These are phyloP conservation scores for Climacium dendroides DNA, from an alignment of 225 moss, liverwort and hornwort genomes.

Conservation along the genomic window DNA sequence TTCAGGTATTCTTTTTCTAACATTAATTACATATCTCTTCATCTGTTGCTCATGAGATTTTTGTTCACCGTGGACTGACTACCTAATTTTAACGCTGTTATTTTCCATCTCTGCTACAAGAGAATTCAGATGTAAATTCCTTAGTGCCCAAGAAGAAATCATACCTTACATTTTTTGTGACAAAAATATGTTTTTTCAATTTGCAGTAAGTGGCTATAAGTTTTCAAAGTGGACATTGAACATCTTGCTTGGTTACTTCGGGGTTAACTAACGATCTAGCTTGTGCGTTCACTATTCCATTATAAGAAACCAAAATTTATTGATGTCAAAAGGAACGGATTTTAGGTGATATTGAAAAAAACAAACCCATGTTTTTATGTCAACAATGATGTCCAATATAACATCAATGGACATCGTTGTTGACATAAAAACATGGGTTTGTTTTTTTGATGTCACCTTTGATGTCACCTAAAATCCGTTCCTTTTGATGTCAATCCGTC, in stretches of 20 bases:
- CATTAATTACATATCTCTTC: neutral
- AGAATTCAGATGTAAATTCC: neutral
- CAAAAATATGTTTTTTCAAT: neutral
- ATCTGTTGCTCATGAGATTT: neutral
- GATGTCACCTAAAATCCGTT: too few species aligned
- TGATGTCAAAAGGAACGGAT: too few species aligned
- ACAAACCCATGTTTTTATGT: too few species aligned
- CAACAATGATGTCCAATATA: too few species aligned
- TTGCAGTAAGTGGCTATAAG: neutral
- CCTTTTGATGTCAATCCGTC: too few species aligned
- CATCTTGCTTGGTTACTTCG: neutral
- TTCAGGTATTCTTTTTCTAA: conserved; percentile 11
- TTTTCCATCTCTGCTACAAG: neutral
- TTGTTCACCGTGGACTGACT: neutral
- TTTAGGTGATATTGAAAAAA: too few species aligned
- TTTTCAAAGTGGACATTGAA: neutral
- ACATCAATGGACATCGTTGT: too few species aligned
- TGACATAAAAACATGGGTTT: too few species aligned
- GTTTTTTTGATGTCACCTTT: too few species aligned
- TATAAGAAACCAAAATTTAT: too few species aligned
- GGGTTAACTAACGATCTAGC: neutral
- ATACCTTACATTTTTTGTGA: neutral
- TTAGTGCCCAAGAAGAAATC: neutral
- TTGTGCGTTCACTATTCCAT: too few species aligned
- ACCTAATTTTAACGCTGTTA: neutral